Base-by-base conservation (phyloP, 352 stramenopile genomes). In the Phytophthora cryptogea region DNA sequence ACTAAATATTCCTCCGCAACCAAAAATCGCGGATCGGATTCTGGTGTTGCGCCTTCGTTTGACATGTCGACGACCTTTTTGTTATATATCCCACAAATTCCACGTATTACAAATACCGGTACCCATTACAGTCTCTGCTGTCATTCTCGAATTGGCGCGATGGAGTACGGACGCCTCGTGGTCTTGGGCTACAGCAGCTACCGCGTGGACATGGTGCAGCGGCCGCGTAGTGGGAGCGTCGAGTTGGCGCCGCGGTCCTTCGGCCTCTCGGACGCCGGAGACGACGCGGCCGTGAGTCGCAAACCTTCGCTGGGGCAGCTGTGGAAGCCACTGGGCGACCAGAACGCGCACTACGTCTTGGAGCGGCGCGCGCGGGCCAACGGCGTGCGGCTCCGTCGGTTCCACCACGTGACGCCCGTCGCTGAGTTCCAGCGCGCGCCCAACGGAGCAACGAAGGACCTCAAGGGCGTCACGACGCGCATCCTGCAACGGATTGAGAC, bases 121-220 rank as follows among this genome's bases (percentile, higher is more conserved):
- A n/a, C 2, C 32, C 3, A 4, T 37, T 37, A 10, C 43, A 10
- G 26, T n/a, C n/a, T n/a, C n/a, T n/a, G n/a, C 6, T 33, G 20
- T 39, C 36, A 73, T 54, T 70, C 42, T 8, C 10, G n/a, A 53
- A 54, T 13, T 52, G 42, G 23, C 40, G n/a, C n/a, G 11, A 88
- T 91, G 76, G 82, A 92, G 66, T 93, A 93, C 66, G 84, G 84
- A 35, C 80, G 83, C n/a, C 75, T 93, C 39, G 82, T 93, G 5
- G 84, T 93, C 66, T 68, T 93, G 13, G 84, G 84, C 58, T 93
- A 93, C 66, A 93, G 81, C 71, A 89, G 80, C 80, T 93, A 93
- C 72, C 80, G 78, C 52, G 78, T 90, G 30, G 81, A 78, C 41
- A 72, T 74, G 54, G 72, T 74, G 32, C 65, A 35, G 2, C 71